Percentiles rank a stretch among this genome's conserved stretches.
Evolutionary conservation across 345 rosid genomes (phyloP).

Genomic region (Murraya koenigii): DNA sequence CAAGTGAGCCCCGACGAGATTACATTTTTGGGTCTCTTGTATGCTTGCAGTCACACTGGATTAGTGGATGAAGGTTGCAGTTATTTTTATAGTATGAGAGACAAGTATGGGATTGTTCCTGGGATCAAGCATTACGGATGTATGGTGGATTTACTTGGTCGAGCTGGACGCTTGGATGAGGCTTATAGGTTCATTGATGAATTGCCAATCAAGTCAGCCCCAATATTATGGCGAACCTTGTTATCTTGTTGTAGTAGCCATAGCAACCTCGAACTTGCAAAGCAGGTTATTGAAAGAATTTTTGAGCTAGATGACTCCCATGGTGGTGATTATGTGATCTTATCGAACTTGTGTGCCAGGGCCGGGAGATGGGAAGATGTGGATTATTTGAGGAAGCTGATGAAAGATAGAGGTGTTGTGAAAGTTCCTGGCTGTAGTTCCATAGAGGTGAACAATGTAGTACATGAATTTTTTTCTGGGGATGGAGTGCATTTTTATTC

Average conservation of each 20-base stretch:
- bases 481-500: constrained; percentile 57
- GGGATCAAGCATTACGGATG: constrained; percentile 80
- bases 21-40: constrained; percentile 72
- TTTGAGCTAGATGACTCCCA: constrained; percentile 67
- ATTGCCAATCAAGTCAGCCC: constrained; percentile 57
- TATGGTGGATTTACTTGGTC: constrained; percentile 83
- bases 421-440: constrained; percentile 90
- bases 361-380: constrained; percentile 72
- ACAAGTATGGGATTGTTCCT: constrained; percentile 45
- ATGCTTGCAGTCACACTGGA: constrained; percentile 90
- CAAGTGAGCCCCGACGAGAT: constrained; percentile 54
- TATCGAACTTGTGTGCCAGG: constrained; percentile 73
- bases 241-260: constrained; percentile 78
- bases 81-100: constrained; percentile 54
- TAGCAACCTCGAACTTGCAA: constrained; percentile 48
- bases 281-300: constrained; percentile 49
- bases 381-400: constrained; percentile 50
- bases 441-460: constrained; percentile 67
- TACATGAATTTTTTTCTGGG: constrained; percentile 78
- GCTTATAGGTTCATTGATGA: constrained; percentile 60
- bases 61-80: constrained; percentile 57
- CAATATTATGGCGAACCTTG: constrained; percentile 73
- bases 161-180: constrained; percentile 66
- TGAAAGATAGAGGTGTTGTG: constrained; percentile 53
- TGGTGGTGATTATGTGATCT: constrained; percentile 79